Conservation (phyloP, 768 basidiomycete genomes). For the Suillus alpinus region DNA sequence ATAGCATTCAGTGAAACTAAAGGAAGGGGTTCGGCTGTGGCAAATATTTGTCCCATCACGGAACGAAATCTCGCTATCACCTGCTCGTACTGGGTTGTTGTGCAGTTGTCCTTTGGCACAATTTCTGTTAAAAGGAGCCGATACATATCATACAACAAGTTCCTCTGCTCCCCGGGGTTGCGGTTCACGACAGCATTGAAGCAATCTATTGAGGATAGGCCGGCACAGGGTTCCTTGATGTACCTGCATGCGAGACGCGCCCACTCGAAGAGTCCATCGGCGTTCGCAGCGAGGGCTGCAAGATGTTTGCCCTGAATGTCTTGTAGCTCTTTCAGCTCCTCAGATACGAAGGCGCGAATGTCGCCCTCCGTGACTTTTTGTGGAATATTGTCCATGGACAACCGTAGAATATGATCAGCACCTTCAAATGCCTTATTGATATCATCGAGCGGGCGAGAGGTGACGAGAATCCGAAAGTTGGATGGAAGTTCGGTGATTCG, state of each 20-base stretch:
- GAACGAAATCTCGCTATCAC: too few species aligned
- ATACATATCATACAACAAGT: too few species aligned
- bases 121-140: too few species aligned
- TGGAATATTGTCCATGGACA: neutral
- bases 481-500: constrained; percentile 4
- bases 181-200: too few species aligned
- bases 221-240: too few species aligned
- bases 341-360: neutral
- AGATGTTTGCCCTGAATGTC: neutral
- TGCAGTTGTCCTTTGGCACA: neutral
- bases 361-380: neutral
- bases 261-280: constrained; percentile 5
- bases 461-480: constrained; percentile 9
- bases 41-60: too few species aligned
- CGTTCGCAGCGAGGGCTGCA: neutral
- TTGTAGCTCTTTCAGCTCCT: neutral
- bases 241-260: constrained; percentile 1
- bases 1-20: too few species aligned
- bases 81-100: neutral
- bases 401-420: neutral
- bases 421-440: neutral
- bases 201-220: too few species aligned
- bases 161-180: too few species aligned
- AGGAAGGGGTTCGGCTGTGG: too few species aligned
- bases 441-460: constrained; percentile 2